Base-by-base conservation (phyloP, 2,329 filamentous ascomycete genomes). In the Fonsecaea erecta region DNA sequence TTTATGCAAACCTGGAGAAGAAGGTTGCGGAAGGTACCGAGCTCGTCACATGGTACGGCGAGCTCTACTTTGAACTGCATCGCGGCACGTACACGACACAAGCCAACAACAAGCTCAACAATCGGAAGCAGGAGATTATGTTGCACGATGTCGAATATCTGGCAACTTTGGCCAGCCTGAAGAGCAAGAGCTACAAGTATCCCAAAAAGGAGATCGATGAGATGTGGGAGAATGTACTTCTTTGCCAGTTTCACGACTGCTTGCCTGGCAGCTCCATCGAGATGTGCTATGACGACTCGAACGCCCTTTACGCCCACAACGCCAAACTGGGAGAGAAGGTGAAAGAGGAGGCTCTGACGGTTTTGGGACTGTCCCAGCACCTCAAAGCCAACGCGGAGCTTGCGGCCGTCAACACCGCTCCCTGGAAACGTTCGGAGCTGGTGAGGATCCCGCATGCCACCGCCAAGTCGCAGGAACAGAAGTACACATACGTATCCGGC, bases 221-320 rank as follows among this genome's bases (percentile, higher is more conserved):
- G 63, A 96, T 99, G 88, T 99, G 95, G 95, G 94, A 98, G 80
- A 85, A 86, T 62, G 90, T 94, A 2, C 83, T 98, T 26, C 86
- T 98, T 28, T 98, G 94, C 71, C 95, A 99, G 74, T 99, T 99
- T 83, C 95, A 99, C 71, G 95, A 99, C 75, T 98, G 95, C 75
- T 83, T 99, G 58, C 95, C 95, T 0, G 95, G 95, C 62, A 97
- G 92, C 75, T 91, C 88, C 35, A 98, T 99, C 72, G 93, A 96
- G 77, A 97, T 98, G 93, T 97, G 93, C 77, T 98, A 98, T 73
- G 92, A 96, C 76, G 95, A 99, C 75, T 96, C 93, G 2, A 90
- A 97, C 75, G 86, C 93, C 84, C 84, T 97, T 6, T 99, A 99
- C 75, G 90, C 86, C 1, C 83, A 92, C 71, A 86, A 97, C 1